phyloP scores from a whole-genome alignment of 495 filamentous ascomycete species.

The Parathielavia appendiculata region DNA sequence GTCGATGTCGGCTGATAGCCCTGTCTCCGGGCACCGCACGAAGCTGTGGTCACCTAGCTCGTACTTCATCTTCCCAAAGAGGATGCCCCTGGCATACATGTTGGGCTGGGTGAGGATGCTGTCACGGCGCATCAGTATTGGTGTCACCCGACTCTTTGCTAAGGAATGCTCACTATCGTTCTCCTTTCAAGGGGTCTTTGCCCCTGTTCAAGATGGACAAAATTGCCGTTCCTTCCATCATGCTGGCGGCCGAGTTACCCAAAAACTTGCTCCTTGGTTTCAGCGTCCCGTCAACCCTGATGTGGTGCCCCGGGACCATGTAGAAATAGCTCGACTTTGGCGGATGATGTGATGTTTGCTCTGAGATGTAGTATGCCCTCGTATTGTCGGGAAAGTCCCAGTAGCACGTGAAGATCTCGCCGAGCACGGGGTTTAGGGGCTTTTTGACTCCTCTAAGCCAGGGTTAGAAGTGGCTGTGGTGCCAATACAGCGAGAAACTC shows the following conservation, averaged over 20 bases:
- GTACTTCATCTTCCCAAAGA: conserved; percentile 99
- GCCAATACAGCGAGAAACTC: conserved; percentile 34
- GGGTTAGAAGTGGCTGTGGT: conserved; percentile 18
- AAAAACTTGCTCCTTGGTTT: conserved; percentile 96
- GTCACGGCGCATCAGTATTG: conserved; percentile 3
- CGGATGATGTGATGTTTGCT: conserved; percentile 92
- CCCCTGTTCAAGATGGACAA: conserved; percentile 77
- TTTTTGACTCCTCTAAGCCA: conserved; percentile 86
- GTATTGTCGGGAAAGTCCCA: conserved; percentile 90
- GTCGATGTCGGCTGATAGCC: conserved; percentile 86
- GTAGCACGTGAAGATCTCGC: conserved; percentile 90
- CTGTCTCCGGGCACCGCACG: conserved; percentile 83
- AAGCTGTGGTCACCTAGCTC: conserved; percentile 96
- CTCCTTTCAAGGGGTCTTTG: conserved; percentile 57
- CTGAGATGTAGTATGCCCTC: conserved; percentile 88
- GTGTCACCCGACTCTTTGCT: not conserved
- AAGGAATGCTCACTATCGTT: conserved; percentile 70
- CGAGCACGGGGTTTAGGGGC: conserved; percentile 92
- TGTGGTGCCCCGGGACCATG: conserved; percentile 91
- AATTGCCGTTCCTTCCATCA: conserved; percentile 96
- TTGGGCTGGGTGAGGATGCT: conserved; percentile 94
- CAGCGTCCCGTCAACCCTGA: conserved; percentile 90
- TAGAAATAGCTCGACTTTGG: conserved; percentile 99
- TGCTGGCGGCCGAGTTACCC: conserved; percentile 92
- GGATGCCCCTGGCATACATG: conserved; percentile 96